Evolutionary conservation across 1,284 basidiomycete species (phyloP), one percentile per base, ranked within the genome.

Genomic region (Tilletia caries): DNA sequence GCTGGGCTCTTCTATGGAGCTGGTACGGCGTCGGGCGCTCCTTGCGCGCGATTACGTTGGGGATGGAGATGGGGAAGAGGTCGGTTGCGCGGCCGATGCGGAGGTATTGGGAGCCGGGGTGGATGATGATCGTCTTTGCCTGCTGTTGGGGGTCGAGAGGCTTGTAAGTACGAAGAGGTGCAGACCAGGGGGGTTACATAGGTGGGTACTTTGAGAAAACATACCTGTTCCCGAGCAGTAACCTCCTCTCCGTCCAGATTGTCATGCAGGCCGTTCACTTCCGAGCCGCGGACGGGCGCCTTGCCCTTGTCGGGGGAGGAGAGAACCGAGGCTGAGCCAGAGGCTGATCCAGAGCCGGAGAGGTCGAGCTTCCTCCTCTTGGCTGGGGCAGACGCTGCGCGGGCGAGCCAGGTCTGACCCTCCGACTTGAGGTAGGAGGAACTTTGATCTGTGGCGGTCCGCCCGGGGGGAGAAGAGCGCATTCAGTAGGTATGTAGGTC

Each of bases 61-160:
- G 64, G 1, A 27, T 48, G 10, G 58, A n/a, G 29, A 89, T 80
- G 12, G 93, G 94, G 43, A 87, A 89, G 33, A 92, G 88, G 79
- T 97, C 94, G n/a, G 90, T 91, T 0, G 95, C 93, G 77, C 89
- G 88, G 32, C 96, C 96, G 64, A 99, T 89, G 33, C 93, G 89
- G 43, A 97, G 85, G 78, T 86, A 90, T 33, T 92, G 88, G 1
- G 94, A 95, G 29, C 96, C 96, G 1, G 92, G 93, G 79, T 99
- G 96, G 68, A 99, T 91, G 46, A 99, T 91, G 69, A 99, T 84
- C 27, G 85, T 86, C 66, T 64, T 71, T 32, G 75, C 1, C 15
- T 62, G 58, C 58, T 62, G 58, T 54, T 3, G 23, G 52, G 25
- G 15, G 29, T 23, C 1, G 48, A 50, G 3, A 58, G 8, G 54